Conservation (phyloP, 2,329 filamentous ascomycete species). For the Kalaharituber pfeilii region DNA sequence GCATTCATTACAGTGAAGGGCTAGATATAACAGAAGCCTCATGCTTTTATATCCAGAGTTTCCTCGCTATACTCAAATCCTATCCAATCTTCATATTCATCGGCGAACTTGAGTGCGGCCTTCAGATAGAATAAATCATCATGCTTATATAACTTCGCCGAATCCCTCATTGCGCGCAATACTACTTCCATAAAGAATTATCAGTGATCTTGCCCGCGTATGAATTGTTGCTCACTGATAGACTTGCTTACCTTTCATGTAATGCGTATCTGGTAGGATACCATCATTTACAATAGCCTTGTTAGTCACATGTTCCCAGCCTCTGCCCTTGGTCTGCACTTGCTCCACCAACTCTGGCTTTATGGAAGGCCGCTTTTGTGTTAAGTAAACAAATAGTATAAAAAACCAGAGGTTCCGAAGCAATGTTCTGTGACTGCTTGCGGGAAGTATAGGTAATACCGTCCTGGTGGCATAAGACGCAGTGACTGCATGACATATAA, state of each 20-base stretch:
- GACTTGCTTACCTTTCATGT: conserved; percentile 70
- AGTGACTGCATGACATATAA: conserved; percentile 64
- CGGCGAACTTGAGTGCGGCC: conserved; percentile 34
- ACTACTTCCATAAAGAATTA: conserved; percentile 10
- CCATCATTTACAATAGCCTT: conserved; percentile 47
- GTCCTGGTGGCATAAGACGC: conserved; percentile 79
- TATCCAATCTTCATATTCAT: conserved; percentile 28
- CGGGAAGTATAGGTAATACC: conserved; percentile 58
- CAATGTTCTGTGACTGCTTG: conserved; percentile 52
- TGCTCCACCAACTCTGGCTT: conserved; percentile 40
- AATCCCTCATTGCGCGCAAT: conserved; percentile 19
- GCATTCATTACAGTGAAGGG: no score
- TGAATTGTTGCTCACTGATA: no score
- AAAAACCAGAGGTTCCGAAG: conserved; percentile 84
- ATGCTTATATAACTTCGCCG: conserved; percentile 20
- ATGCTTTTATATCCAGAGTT: not conserved
- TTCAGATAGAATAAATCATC: conserved; percentile 32
- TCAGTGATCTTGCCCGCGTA: no score
- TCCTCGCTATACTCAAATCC: conserved; percentile 13
- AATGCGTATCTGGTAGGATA: conserved; percentile 60
- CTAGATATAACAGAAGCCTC: no score
- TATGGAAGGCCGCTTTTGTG: conserved; percentile 55
- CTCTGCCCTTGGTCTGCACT: conserved; percentile 28
- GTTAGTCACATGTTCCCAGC: conserved; percentile 61
- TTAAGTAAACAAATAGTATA: conserved; percentile 58